phyloP scores from a whole-genome alignment of 192 early-diverging fungal species.

The Funneliformis mosseae region DNA sequence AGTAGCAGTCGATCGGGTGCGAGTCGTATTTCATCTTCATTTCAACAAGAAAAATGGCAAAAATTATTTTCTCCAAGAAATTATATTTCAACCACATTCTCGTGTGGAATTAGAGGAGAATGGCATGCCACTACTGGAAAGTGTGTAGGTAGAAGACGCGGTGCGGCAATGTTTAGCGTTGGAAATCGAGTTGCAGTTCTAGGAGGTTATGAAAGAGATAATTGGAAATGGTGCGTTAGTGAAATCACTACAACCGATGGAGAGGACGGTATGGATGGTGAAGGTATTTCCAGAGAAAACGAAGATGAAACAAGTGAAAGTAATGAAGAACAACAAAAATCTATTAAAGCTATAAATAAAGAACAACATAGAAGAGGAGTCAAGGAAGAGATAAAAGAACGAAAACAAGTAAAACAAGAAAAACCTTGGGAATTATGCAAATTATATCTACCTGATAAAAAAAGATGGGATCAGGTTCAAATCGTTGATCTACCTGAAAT shows the following conservation, averaged over 20 bases:
- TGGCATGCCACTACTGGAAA: constrained; percentile 25
- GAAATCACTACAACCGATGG: too few relatives aligned
- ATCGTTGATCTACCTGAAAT: constrained; percentile 10
- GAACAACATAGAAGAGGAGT: too few relatives aligned
- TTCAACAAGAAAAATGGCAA: constrained; percentile 20
- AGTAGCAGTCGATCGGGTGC: background rate
- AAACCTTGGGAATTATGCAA: constrained; percentile 26
- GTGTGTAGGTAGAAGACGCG: background rate
- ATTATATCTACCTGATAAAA: constrained; percentile 12
- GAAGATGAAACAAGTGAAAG: background rate
- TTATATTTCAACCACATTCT: background rate
- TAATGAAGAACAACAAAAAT: background rate
- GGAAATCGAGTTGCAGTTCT: constrained; percentile 5
- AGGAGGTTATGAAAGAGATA: constrained; percentile 20
- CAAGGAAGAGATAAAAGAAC: too few relatives aligned
- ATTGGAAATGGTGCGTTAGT: background rate
- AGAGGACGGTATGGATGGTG: too few relatives aligned
- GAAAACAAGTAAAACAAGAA: background rate
- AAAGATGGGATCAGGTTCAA: constrained; percentile 10
- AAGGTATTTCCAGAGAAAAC: too few relatives aligned
- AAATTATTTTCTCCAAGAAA: constrained; percentile 9
- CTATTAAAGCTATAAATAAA: background rate
- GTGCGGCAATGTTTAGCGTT: constrained; percentile 17
- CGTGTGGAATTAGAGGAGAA: background rate
- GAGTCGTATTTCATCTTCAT: background rate